A percentile compares a stretch with the other conserved stretches of the same genome.
Evolutionary conservation across 331 rosid genomes (phyloP).

Genomic region (Acacia concinna): DNA sequence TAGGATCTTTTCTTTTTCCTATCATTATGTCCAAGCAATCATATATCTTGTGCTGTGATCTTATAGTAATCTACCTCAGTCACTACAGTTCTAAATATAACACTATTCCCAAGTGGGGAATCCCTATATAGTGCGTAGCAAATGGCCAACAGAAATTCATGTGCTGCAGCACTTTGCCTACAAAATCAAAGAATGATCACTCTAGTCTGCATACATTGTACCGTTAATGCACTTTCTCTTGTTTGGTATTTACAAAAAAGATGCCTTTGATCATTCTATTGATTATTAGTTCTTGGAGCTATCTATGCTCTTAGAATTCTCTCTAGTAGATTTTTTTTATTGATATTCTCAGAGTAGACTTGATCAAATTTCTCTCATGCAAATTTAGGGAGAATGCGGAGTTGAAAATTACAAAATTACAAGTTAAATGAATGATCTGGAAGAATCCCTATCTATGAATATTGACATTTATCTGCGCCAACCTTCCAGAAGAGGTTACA

Average conservation of each 20-base stretch:
- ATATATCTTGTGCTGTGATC: not conserved
- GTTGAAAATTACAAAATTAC: slow-evolving; percentile 4
- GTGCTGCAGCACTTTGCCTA: not conserved
- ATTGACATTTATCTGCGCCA: not conserved
- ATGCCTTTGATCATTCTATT: not conserved
- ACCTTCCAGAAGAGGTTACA: not conserved
- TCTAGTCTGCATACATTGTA: not conserved
- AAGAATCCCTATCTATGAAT: not conserved
- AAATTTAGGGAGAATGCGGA: not conserved
- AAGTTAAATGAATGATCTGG: not conserved
- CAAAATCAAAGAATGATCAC: not conserved
- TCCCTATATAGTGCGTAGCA: slow-evolving; percentile 4
- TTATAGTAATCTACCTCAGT: not conserved
- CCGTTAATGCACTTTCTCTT: not conserved
- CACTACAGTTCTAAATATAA: not conserved
- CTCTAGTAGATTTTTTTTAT: not conserved
- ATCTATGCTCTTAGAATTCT: not conserved
- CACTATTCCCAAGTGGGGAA: slow-evolving; percentile 14
- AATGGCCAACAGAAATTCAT: slow-evolving; percentile 4
- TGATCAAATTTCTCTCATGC: not conserved
- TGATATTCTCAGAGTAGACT: not conserved
- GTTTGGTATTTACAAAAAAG: not conserved
- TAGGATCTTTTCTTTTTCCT: slow-evolving; percentile 4
- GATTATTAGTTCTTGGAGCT: not conserved
- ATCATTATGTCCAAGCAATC: slow-evolving; percentile 14